A percentile compares a stretch with the other conserved stretches of the same genome.
phyloP scores from a whole-genome alignment of 345 rosid species.

The Anastatica hierochuntica region DNA sequence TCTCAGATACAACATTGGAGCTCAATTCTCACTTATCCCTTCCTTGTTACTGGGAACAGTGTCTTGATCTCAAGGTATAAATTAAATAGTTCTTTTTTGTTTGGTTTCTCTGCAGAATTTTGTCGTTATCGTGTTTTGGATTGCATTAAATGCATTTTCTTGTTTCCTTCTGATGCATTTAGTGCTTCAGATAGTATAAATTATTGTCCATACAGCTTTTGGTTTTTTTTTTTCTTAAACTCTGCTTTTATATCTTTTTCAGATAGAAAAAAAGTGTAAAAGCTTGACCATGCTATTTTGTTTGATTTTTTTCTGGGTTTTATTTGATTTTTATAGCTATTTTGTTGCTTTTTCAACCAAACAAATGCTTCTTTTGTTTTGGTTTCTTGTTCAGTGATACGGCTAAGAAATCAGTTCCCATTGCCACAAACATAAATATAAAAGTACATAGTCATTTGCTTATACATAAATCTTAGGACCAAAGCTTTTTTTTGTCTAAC shows the following conservation, averaged over 20 bases:
- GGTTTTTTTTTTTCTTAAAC: too few relatives aligned
- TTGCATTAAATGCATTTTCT: constrained; percentile 43
- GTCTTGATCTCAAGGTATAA: constrained; percentile 91
- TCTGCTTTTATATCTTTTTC: too few relatives aligned
- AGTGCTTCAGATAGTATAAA: constrained; percentile 18
- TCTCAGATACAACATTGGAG: constrained; percentile 52
- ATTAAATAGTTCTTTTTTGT: constrained; percentile 28
- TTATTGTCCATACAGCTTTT: constrained; percentile 4
- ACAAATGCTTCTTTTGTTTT: too few relatives aligned
- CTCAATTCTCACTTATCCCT: constrained; percentile 79
- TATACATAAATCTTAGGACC: constrained; percentile 22
- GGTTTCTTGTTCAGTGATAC: too few relatives aligned
- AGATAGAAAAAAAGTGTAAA: too few relatives aligned
- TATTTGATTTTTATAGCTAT: too few relatives aligned
- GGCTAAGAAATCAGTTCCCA: not conserved
- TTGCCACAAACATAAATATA: constrained; percentile 5
- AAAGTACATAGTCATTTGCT: constrained; percentile 24
- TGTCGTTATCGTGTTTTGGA: too few relatives aligned
- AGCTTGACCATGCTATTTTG: too few relatives aligned
- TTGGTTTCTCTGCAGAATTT: too few relatives aligned
- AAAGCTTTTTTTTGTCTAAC: constrained; percentile 3
- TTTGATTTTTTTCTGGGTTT: too few relatives aligned
- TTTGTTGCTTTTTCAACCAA: constrained; percentile 6
- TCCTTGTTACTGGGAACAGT: constrained; percentile 95
- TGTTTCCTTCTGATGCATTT: constrained; percentile 27